A percentile compares a stretch with the other conserved stretches of the same genome.
Conservation (phyloP, 371 early-diverging fungal genomes). For the Mortierella sp. region DNA sequence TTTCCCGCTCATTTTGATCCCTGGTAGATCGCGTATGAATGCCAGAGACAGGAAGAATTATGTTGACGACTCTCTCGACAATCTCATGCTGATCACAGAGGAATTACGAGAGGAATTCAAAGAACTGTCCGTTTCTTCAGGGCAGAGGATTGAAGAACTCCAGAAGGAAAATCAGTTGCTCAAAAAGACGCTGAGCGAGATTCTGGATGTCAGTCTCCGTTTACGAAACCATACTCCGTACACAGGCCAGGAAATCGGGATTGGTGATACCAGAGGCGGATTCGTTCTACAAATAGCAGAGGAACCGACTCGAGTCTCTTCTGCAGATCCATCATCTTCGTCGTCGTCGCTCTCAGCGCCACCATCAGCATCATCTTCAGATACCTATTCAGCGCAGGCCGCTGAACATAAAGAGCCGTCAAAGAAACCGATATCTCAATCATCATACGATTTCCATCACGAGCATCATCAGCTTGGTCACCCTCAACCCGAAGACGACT, state of each 20-base stretch:
- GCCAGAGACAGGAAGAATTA: conserved; percentile 71
- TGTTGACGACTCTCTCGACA: conserved; percentile 80
- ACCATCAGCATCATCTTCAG: conserved; percentile 1
- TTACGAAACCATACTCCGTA: conserved; percentile 63
- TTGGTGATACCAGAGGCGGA: conserved; percentile 39
- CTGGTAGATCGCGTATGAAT: conserved; percentile 68
- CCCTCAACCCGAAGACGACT: conserved; percentile 23
- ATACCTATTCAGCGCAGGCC: background rate
- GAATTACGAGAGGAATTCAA: conserved; percentile 60
- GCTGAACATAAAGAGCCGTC: background rate
- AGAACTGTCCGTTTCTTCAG: conserved; percentile 43
- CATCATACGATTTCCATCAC: conserved; percentile 47
- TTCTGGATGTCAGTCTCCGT: conserved; percentile 65
- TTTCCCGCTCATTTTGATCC: background rate
- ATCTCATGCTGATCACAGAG: conserved; percentile 60
- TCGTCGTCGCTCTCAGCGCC: background rate
- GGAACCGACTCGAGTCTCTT: conserved; percentile 32
- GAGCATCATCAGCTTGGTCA: conserved; percentile 43
- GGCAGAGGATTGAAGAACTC: conserved; percentile 56
- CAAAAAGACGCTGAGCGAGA: conserved; percentile 63
- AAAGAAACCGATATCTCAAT: conserved; percentile 18
- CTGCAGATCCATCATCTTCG: conserved; percentile 23
- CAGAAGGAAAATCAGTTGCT: conserved; percentile 62
- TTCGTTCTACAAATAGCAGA: conserved; percentile 52
- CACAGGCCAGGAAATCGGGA: conserved; percentile 56